A percentile compares a stretch with the other conserved stretches of the same genome.
Evolutionary conservation across 495 filamentous ascomycete species (phyloP).

Genomic region (Penicillium bovifimosum): DNA sequence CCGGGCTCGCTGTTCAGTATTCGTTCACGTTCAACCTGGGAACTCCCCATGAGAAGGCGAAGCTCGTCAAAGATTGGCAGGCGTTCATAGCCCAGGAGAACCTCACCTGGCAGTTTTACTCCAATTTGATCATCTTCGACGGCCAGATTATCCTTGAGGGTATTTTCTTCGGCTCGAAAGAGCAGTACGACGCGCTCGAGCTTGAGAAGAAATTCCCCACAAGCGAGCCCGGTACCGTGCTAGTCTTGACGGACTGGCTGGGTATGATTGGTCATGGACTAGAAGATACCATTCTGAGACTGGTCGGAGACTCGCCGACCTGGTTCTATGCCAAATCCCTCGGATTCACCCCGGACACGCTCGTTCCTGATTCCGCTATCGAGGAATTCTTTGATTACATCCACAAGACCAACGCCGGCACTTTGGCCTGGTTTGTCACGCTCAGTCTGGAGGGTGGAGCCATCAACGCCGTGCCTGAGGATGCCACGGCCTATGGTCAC

Average conservation of each 20-base stretch:
- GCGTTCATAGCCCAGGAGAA: slow-evolving; percentile 29
- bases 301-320: slow-evolving; percentile 29
- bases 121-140: slow-evolving; percentile 26
- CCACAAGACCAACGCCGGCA: slow-evolving; percentile 35
- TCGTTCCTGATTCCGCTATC: slow-evolving; percentile 26
- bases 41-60: slow-evolving; percentile 15
- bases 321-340: slow-evolving; percentile 39
- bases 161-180: slow-evolving; percentile 36
- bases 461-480: slow-evolving; percentile 19
- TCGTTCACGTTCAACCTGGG: slow-evolving; percentile 37
- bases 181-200: slow-evolving; percentile 35
- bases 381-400: slow-evolving; percentile 33
- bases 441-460: slow-evolving; percentile 34
- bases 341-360: slow-evolving; percentile 38
- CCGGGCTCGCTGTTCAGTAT: slow-evolving; percentile 32
- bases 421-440: slow-evolving; percentile 31
- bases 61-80: slow-evolving; percentile 39
- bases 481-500: slow-evolving; percentile 34
- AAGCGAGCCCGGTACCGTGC: slow-evolving; percentile 20
- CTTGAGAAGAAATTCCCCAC: slow-evolving; percentile 29
- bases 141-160: slow-evolving; percentile 30
- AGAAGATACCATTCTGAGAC: slow-evolving; percentile 33
- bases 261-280: slow-evolving; percentile 44
- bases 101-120: slow-evolving; percentile 49
- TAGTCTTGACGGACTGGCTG: slow-evolving; percentile 52